Percentiles rank a stretch among this genome's conserved stretches.
Evolutionary conservation across 495 filamentous ascomycete genomes (phyloP).

Genomic region (Penicillium herquei): DNA sequence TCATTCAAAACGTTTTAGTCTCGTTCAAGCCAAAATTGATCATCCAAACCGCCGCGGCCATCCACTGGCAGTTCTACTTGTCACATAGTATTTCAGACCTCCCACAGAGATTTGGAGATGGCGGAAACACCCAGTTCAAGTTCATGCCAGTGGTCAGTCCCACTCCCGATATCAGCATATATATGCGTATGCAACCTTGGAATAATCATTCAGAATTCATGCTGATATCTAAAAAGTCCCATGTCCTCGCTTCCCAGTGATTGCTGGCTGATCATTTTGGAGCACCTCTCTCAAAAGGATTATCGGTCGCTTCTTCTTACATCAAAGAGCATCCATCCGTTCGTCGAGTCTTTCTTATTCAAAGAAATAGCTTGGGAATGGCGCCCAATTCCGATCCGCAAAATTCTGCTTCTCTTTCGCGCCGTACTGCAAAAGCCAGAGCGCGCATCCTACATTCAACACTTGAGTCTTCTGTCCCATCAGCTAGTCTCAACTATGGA

Average conservation of each 20-base stretch:
- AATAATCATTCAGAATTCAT: too few species aligned
- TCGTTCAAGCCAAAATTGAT: too few species aligned
- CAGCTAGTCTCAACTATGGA: background rate
- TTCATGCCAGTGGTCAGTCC: too few species aligned
- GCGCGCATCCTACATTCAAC: constrained; percentile 6
- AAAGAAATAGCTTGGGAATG: constrained; percentile 6
- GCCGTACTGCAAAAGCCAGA: constrained; percentile 4
- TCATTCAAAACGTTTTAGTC: too few species aligned
- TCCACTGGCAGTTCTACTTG: background rate
- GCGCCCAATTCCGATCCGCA: constrained; percentile 5
- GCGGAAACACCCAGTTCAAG: too few species aligned
- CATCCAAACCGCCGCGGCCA: too few species aligned
- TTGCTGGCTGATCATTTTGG: constrained; percentile 6
- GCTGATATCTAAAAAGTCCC: constrained; percentile 2
- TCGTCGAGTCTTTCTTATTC: constrained; percentile 4
- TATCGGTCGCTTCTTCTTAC: constrained; percentile 9
- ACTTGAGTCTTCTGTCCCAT: constrained; percentile 9
- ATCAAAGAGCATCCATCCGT: constrained; percentile 2
- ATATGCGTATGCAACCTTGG: too few species aligned
- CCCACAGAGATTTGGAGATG: too few species aligned
- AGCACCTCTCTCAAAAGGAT: constrained; percentile 1
- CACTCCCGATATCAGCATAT: too few species aligned
- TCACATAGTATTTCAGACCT: too few species aligned
- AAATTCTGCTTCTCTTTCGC: constrained; percentile 8
- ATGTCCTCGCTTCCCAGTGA: constrained; percentile 6